phyloP scores from a whole-genome alignment of 164 flowering plant species.

The Magnolia kwangsiensis region DNA sequence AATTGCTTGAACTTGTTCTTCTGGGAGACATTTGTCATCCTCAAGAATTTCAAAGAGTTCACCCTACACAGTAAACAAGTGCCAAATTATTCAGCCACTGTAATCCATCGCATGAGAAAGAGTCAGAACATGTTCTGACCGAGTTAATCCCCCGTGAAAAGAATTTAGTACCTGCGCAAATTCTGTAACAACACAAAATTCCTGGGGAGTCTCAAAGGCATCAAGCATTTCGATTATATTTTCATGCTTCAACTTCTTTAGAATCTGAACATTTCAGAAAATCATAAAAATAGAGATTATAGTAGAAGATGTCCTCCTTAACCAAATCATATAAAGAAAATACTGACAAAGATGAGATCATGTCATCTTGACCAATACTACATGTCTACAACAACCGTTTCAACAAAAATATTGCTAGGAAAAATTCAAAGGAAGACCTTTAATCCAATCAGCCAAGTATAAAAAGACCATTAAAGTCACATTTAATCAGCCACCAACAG shows the following conservation, averaged over 20 bases:
- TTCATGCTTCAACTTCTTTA: slow-evolving; percentile 89
- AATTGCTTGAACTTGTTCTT: slow-evolving; percentile 96
- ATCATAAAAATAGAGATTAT: not conserved
- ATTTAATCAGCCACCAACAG: not conserved
- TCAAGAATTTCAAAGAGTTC: slow-evolving; percentile 95
- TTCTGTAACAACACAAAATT: slow-evolving; percentile 97
- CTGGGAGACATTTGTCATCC: slow-evolving; percentile 94
- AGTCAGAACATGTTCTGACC: not conserved
- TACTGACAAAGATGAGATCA: not conserved
- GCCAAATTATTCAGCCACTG: slow-evolving; percentile 1
- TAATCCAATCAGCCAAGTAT: not conserved
- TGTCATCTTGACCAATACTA: not conserved
- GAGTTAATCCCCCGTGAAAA: not conserved
- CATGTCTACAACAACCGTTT: not conserved
- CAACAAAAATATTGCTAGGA: not conserved
- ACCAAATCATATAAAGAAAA: not conserved
- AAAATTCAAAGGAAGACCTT: not conserved
- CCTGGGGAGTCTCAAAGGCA: slow-evolving; percentile 88
- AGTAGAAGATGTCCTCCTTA: not conserved
- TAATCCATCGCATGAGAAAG: not conserved
- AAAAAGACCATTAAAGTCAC: not conserved
- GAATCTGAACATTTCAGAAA: slow-evolving; percentile 51
- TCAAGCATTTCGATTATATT: slow-evolving; percentile 98
- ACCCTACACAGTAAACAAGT: slow-evolving; percentile 48
- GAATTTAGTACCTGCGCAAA: slow-evolving; percentile 72